A percentile compares a stretch with the other conserved stretches of the same genome.
These are phyloP conservation scores for Auriculariales sp. DNA, from an alignment of 768 basidiomycete genomes.

Conservation along the genomic window DNA sequence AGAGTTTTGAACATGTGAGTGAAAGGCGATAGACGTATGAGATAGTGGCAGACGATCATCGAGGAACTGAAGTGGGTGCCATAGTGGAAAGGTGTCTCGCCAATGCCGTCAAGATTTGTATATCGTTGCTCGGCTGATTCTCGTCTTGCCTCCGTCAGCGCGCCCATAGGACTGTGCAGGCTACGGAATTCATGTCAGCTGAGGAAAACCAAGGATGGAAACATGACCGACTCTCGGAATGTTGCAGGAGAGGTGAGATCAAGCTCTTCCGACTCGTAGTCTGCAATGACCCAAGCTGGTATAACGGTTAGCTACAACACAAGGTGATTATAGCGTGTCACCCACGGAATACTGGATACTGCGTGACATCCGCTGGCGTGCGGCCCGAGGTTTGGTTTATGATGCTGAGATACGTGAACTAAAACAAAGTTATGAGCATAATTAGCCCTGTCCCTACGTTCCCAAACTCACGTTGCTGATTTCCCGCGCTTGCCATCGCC, in stretches of 20 bases:
- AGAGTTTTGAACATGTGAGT: slow-evolving; percentile 92
- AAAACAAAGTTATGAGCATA: slow-evolving; percentile 3
- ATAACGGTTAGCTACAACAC: not conserved
- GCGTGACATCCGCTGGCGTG: slow-evolving; percentile 88
- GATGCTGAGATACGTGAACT: slow-evolving; percentile 84
- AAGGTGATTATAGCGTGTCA: not conserved
- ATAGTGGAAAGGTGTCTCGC: slow-evolving; percentile 80
- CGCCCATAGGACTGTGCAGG: slow-evolving; percentile 81
- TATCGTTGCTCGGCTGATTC: slow-evolving; percentile 70
- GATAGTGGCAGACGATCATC: slow-evolving; percentile 92
- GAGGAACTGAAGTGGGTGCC: slow-evolving; percentile 94
- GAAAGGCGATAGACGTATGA: slow-evolving; percentile 80
- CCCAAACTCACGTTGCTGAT: slow-evolving; percentile 65
- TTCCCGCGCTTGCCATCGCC: slow-evolving; percentile 78
- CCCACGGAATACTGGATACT: slow-evolving; percentile 84
- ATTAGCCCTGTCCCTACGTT: not conserved
- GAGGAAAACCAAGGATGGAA: not conserved
- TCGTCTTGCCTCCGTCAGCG: slow-evolving; percentile 55
- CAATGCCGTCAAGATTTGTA: slow-evolving; percentile 58
- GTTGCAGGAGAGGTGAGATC: slow-evolving; percentile 47
- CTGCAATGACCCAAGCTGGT: slow-evolving; percentile 77
- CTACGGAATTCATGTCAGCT: slow-evolving; percentile 22
- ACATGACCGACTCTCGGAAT: slow-evolving; percentile 52
- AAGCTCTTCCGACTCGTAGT: slow-evolving; percentile 60
- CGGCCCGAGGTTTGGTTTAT: slow-evolving; percentile 86